phyloP scores from a whole-genome alignment of 345 rosid genomes.

The Sonneratia caseolaris region DNA sequence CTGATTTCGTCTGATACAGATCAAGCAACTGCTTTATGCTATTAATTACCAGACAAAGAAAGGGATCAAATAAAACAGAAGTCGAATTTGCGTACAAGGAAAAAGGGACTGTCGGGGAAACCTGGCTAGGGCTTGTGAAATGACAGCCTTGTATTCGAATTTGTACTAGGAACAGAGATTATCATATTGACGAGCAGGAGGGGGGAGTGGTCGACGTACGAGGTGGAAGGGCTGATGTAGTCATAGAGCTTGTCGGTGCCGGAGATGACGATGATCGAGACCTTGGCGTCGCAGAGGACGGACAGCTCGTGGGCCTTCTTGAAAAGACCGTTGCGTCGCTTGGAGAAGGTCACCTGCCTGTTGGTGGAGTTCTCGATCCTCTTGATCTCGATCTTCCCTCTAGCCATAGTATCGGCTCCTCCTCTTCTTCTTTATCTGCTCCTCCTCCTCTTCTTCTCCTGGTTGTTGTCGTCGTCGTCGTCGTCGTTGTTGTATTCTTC shows the following conservation, averaged over 20 bases:
- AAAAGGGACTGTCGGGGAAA: neutral
- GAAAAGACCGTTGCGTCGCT: slow-evolving; percentile 14
- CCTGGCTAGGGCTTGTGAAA: slow-evolving; percentile 3
- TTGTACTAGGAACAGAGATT: too few species aligned
- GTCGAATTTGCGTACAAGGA: neutral
- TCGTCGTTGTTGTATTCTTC: neutral
- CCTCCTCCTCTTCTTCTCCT: neutral
- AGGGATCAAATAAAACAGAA: neutral
- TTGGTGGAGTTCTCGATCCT: slow-evolving; percentile 12
- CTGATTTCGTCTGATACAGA: slow-evolving; percentile 7
- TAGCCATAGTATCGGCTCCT: slow-evolving; percentile 2
- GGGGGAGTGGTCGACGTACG: neutral
- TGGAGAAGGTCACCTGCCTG: slow-evolving; percentile 14
- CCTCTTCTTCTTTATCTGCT: neutral
- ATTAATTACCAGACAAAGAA: neutral
- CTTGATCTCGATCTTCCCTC: slow-evolving; percentile 15
- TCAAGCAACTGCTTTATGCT: slow-evolving; percentile 10
- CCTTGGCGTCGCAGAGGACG: slow-evolving; percentile 16
- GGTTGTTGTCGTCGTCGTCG: too few species aligned
- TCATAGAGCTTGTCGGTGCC: slow-evolving; percentile 10
- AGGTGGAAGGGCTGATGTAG: slow-evolving; percentile 11
- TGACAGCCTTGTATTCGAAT: too few species aligned
- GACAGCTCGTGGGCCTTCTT: slow-evolving; percentile 15
- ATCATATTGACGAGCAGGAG: neutral
- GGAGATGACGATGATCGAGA: slow-evolving; percentile 12